Conservation (phyloP, 768 basidiomycete genomes). For the Boletus vermiculosoides region DNA sequence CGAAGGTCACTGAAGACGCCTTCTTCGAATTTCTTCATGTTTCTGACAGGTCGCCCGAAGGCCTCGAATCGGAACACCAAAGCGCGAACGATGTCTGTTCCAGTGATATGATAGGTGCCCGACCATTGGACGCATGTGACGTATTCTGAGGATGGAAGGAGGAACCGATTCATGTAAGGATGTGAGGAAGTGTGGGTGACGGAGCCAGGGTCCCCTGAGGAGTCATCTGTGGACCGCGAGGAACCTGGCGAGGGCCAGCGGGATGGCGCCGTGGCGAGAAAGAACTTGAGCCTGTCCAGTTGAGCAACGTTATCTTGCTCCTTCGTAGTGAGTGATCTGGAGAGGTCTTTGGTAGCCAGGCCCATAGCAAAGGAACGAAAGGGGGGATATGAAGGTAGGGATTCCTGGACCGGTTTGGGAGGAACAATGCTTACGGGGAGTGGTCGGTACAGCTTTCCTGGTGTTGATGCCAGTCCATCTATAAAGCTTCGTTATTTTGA, state of each 20-base stretch:
- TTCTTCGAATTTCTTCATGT: constrained; percentile 98
- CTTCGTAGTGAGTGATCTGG: constrained; percentile 53
- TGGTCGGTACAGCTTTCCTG: constrained; percentile 13
- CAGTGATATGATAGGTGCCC: constrained; percentile 90
- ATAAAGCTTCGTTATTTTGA: constrained; percentile 26
- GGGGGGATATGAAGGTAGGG: constrained; percentile 6
- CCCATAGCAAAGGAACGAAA: constrained; percentile 26
- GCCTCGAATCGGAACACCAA: constrained; percentile 93
- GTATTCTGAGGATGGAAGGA: constrained; percentile 82
- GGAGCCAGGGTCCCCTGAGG: constrained; percentile 20
- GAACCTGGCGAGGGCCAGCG: constrained; percentile 54
- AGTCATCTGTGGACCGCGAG: constrained; percentile 24
- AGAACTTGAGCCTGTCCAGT: constrained; percentile 83
- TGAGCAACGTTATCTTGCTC: constrained; percentile 73
- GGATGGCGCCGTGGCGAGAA: constrained; percentile 81
- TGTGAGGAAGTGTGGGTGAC: constrained; percentile 54
- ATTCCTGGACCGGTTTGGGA: constrained; percentile 4
- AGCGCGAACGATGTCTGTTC: constrained; percentile 94
- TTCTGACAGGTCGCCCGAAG: constrained; percentile 85
- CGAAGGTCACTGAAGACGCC: constrained; percentile 92
- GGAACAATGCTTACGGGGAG: constrained; percentile 15
- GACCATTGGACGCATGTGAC: constrained; percentile 93
- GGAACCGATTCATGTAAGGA: constrained; percentile 81
- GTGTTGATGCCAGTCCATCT: constrained; percentile 22
- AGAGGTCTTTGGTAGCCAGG: constrained; percentile 27